phyloP scores from a whole-genome alignment of 2,329 filamentous ascomycete species.

The Xylaria sp. region DNA sequence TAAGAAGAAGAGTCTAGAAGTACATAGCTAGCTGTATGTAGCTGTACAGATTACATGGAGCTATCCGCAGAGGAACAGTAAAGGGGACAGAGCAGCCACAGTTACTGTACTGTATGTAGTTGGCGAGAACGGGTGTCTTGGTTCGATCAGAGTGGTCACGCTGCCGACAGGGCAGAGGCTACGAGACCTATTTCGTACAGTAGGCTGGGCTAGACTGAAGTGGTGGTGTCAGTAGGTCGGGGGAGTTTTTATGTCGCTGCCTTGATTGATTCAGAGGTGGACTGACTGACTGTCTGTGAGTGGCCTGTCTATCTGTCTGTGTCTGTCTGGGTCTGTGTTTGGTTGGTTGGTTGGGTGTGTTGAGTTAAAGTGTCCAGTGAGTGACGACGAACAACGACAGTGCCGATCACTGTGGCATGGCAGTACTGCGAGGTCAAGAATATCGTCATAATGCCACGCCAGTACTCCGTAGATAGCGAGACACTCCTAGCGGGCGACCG shows the following conservation, averaged over 20 bases:
- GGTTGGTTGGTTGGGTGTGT: too few relatives aligned
- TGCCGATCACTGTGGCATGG: slow-evolving; percentile 32
- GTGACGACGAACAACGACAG: slow-evolving; percentile 28
- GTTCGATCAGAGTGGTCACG: slow-evolving; percentile 10
- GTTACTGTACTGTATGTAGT: too few relatives aligned
- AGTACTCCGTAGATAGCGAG: slow-evolving; percentile 34
- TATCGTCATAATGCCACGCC: slow-evolving; percentile 33
- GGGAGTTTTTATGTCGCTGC: slow-evolving; percentile 13
- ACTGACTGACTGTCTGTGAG: background rate
- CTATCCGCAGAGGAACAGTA: background rate
- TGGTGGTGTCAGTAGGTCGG: background rate
- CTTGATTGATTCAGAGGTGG: slow-evolving; percentile 4
- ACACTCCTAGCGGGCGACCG: slow-evolving; percentile 21
- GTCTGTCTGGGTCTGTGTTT: too few relatives aligned
- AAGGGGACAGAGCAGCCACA: slow-evolving; percentile 14
- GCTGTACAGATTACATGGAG: slow-evolving; percentile 3
- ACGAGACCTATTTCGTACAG: too few relatives aligned
- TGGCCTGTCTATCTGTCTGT: background rate
- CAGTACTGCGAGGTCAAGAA: slow-evolving; percentile 31
- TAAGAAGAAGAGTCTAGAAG: background rate
- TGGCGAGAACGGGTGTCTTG: slow-evolving; percentile 10
- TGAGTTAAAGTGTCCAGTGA: background rate
- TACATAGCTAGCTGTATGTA: background rate
- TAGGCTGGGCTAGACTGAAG: background rate
- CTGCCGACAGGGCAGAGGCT: background rate